A percentile compares a stretch with the other conserved stretches of the same genome.
These are phyloP conservation scores for Debaryomyces fabryi DNA, from an alignment of 1,139 yeast genomes.

Conservation along the genomic window DNA sequence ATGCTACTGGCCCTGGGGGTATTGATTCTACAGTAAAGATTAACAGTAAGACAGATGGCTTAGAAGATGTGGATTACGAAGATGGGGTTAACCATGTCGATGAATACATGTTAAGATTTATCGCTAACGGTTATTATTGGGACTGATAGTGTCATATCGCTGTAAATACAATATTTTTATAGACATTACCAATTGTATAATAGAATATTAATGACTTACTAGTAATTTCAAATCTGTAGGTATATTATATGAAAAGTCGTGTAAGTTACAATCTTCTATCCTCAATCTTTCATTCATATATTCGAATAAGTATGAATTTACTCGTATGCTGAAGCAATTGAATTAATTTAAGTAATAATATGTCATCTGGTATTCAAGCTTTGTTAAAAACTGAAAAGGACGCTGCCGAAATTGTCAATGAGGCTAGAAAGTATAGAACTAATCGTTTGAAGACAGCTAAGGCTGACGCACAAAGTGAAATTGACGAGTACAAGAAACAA, in stretches of 20 bases:
- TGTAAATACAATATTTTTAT: neutral
- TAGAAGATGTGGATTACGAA: slow-evolving; percentile 63
- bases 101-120: slow-evolving; percentile 92
- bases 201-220: neutral
- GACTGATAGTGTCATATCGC: slow-evolving; percentile 4
- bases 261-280: neutral
- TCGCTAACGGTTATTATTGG: slow-evolving; percentile 74
- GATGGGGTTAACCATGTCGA: slow-evolving; percentile 86
- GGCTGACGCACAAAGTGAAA: slow-evolving; percentile 88
- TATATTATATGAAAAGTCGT: neutral
- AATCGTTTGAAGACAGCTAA: slow-evolving; percentile 92
- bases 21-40: slow-evolving; percentile 18
- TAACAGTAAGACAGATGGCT: slow-evolving; percentile 13
- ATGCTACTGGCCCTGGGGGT: slow-evolving; percentile 21
- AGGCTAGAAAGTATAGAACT: slow-evolving; percentile 87
- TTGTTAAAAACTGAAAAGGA: slow-evolving; percentile 81
- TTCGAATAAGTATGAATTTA: neutral
- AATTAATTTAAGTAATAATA: slow-evolving; percentile 12
- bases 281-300: slow-evolving; percentile 2
- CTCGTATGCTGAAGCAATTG: neutral
- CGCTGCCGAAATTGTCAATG: slow-evolving; percentile 92
- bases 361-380: slow-evolving; percentile 44
- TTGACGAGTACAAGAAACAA: slow-evolving; percentile 79
- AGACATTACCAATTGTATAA: slow-evolving; percentile 4
- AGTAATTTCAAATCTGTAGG: neutral